phyloP scores from a whole-genome alignment of 192 early-diverging fungal genomes.

The Coemansia sp. region DNA sequence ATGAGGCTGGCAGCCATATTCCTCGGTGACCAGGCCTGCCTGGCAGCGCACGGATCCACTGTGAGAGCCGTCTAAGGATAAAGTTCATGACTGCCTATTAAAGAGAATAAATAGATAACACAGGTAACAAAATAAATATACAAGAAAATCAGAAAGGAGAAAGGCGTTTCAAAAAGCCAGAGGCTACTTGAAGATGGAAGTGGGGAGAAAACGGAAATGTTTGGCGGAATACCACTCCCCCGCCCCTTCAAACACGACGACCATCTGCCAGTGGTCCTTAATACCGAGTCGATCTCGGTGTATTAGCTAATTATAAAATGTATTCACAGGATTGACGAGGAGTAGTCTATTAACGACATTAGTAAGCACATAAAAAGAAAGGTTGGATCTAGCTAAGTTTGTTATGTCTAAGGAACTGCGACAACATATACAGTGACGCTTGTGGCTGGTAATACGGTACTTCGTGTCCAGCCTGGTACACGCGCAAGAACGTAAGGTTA shows the following conservation, averaged over 20 bases:
- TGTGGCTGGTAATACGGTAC: constrained; percentile 90
- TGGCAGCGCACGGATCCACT: constrained; percentile 38
- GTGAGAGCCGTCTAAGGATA: constrained; percentile 22
- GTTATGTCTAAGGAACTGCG: constrained; percentile 64
- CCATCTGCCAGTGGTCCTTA: background rate
- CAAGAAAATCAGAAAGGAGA: background rate
- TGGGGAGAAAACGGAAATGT: background rate
- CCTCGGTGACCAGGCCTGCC: constrained; percentile 38
- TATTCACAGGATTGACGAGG: background rate
- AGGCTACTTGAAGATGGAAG: background rate
- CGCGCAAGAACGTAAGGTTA: constrained; percentile 77
- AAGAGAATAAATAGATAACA: background rate
- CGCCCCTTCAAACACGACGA: background rate
- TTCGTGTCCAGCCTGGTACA: constrained; percentile 88
- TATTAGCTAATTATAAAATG: background rate
- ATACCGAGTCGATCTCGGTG: background rate
- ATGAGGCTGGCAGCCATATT: constrained; percentile 30
- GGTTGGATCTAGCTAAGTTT: constrained; percentile 14
- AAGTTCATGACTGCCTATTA: constrained; percentile 18
- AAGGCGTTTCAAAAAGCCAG: background rate
- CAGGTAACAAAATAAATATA: background rate
- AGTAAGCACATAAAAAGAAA: background rate
- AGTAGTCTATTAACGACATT: background rate
- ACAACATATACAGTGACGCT: constrained; percentile 81
- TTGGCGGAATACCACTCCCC: background rate